Percentiles rank a stretch among this genome's conserved stretches.
phyloP scores from a whole-genome alignment of 306 rosid species.

The Mucuna pruriens region DNA sequence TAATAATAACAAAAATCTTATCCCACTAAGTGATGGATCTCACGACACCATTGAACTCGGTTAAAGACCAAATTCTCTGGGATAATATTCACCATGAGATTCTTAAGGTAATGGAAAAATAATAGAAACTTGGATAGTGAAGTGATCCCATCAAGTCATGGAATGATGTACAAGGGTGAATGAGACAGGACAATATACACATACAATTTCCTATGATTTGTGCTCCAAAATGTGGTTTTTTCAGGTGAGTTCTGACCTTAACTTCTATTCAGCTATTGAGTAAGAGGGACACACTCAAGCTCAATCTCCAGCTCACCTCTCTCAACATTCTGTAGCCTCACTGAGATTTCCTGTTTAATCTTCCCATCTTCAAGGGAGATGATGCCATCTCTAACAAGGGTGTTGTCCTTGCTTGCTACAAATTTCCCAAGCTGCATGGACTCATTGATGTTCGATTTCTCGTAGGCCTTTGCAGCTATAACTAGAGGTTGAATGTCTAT shows the following conservation, averaged over 20 bases:
- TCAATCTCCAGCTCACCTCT: slow-evolving; percentile 82
- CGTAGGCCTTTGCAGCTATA: slow-evolving; percentile 73
- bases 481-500: slow-evolving; percentile 91
- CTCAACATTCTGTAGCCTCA: slow-evolving; percentile 84
- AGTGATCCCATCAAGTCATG: background rate
- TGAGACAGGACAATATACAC: background rate
- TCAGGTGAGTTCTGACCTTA: background rate
- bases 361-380: slow-evolving; percentile 70
- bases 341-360: slow-evolving; percentile 71
- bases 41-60: background rate
- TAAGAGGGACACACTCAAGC: slow-evolving; percentile 92
- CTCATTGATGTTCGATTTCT: slow-evolving; percentile 53
- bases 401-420: slow-evolving; percentile 66
- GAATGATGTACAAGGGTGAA: background rate
- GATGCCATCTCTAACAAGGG: slow-evolving; percentile 63
- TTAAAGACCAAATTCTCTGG: background rate
- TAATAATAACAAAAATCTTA: background rate
- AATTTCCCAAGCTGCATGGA: slow-evolving; percentile 67
- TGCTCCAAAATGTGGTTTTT: slow-evolving; percentile 27
- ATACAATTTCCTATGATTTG: background rate
- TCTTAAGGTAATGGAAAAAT: background rate
- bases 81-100: background rate
- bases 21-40: background rate
- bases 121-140: background rate
- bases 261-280: slow-evolving; percentile 56